Evolutionary conservation across 2,329 filamentous ascomycete species (phyloP), one percentile per base, ranked within the genome.

Genomic region (Cytospora piceicola): DNA sequence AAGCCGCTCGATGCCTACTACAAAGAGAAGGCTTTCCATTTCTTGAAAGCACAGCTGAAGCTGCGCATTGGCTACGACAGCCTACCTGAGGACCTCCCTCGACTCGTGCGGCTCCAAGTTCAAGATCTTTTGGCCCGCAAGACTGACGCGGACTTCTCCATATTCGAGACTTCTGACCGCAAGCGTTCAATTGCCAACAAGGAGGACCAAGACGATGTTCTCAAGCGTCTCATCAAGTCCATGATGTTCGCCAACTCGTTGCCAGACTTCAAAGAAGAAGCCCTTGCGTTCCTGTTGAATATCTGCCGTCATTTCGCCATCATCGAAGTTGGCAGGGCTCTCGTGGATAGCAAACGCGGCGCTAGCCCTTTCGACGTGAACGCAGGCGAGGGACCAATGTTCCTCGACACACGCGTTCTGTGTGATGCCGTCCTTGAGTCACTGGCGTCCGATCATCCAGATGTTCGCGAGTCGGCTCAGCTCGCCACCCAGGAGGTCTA

Each of bases 351-450:
- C 68, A 94, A 94, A 77, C 91, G 94, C 70, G 87, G 83, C 64
- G 87, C 83, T 65, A 92, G 90, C 69, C 86, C 90, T 0, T 99
- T 99, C 73, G 89, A 97, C 73, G 92, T 95, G 3, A 86, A 88
- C 58, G 88, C 90, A 49, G 94, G 95, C 22, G 95, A 99, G 74
- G 95, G 95, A 0, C 90, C 91, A 2, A 83, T 98, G 4, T 90
- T 88, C 70, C 87, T 99, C 60, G 95, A 98, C 71, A 93, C 89
- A n/a, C 85, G 91, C 51, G 85, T 96, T 30, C 83, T 99, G 30
- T 92, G 91, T 0, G 93, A 98, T 73, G 94, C 94, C 9, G 89
- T 99, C 61, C 89, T 95, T 2, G 93, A 98, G 70, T 95, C 90
- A 20, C 81, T 99, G 54, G 90, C 95, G 7, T 97, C 93, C 1